These are phyloP conservation scores for Thozetella sp. DNA, from an alignment of 495 filamentous ascomycete species.

Conservation along the genomic window DNA sequence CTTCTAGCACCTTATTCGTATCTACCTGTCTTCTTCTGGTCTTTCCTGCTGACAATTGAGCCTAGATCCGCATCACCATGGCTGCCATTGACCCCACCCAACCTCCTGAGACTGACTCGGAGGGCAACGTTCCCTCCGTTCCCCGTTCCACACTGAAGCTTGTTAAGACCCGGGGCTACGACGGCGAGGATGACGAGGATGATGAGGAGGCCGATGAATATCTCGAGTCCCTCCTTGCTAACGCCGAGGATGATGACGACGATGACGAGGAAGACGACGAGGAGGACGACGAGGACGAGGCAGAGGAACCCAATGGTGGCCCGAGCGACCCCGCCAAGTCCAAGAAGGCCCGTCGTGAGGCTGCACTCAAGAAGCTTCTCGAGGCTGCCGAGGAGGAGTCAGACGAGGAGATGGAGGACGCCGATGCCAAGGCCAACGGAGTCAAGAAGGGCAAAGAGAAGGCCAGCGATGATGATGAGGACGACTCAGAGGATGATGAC, in stretches of 20 bases:
- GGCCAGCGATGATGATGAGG: constrained; percentile 67
- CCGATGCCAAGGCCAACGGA: constrained; percentile 61
- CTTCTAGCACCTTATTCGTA: constrained; percentile 18
- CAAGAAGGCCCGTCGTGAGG: constrained; percentile 76
- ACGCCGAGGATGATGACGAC: constrained; percentile 48
- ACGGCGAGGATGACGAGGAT: constrained; percentile 60
- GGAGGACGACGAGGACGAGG: constrained; percentile 55
- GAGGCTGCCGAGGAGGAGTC: constrained; percentile 61
- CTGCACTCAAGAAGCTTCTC: constrained; percentile 71
- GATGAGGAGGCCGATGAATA: constrained; percentile 62
- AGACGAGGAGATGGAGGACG: constrained; percentile 61
- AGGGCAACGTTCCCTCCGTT: constrained; percentile 58
- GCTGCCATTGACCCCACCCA: constrained; percentile 93
- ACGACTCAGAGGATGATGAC: constrained; percentile 50
- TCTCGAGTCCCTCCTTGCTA: constrained; percentile 49
- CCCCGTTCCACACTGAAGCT: constrained; percentile 88
- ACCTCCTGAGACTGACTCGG: constrained; percentile 64
- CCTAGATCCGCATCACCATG: constrained; percentile 95
- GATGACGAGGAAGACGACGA: constrained; percentile 65
- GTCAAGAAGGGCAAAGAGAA: constrained; percentile 79
- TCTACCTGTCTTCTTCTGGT: neutral
- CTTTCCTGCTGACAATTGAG: constrained; percentile 3
- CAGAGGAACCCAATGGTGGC: constrained; percentile 80
- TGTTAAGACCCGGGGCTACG: constrained; percentile 63
- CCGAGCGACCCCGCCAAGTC: constrained; percentile 88